Conservation (phyloP, 2,329 filamentous ascomycete species). For the Aspergillus pseudonomiae region DNA sequence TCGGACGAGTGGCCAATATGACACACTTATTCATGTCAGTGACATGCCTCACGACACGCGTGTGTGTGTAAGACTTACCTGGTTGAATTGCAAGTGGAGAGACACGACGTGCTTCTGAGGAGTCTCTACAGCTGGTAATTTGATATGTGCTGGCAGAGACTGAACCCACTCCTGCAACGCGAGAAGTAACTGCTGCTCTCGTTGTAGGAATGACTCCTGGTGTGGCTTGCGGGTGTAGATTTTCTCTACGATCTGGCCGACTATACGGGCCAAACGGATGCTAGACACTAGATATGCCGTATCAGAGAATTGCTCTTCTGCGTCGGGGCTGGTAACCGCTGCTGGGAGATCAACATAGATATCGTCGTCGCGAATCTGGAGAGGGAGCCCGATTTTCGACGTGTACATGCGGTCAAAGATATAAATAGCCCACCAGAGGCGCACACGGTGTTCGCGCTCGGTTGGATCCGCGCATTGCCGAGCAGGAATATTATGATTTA, state of each 20-base stretch:
- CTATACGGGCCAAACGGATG: slow-evolving; percentile 35
- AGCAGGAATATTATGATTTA: slow-evolving; percentile 41
- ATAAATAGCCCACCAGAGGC: slow-evolving; percentile 38
- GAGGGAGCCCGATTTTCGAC: slow-evolving; percentile 49
- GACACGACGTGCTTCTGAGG: slow-evolving; percentile 28
- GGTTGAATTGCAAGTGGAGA: slow-evolving; percentile 38
- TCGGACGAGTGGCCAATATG: slow-evolving; percentile 39
- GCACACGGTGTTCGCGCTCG: slow-evolving; percentile 37
- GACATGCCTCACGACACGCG: background rate
- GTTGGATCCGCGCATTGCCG: slow-evolving; percentile 29
- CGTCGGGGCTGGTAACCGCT: slow-evolving; percentile 18
- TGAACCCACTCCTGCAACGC: slow-evolving; percentile 36
- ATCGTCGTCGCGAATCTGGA: slow-evolving; percentile 50
- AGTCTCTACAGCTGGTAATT: slow-evolving; percentile 21
- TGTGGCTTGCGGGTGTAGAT: slow-evolving; percentile 30
- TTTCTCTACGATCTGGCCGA: slow-evolving; percentile 27
- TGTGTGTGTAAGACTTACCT: slow-evolving; percentile 20
- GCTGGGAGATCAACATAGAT: slow-evolving; percentile 40
- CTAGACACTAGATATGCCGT: slow-evolving; percentile 32
- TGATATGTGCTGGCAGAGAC: slow-evolving; percentile 32
- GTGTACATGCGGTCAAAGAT: slow-evolving; percentile 46
- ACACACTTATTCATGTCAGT: slow-evolving; percentile 33
- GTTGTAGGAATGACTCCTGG: slow-evolving; percentile 33
- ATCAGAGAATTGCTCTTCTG: slow-evolving; percentile 35
- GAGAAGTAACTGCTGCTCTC: slow-evolving; percentile 36